Base-by-base conservation (phyloP, 306 rosid genomes). In the Sechiopsis laciniata region DNA sequence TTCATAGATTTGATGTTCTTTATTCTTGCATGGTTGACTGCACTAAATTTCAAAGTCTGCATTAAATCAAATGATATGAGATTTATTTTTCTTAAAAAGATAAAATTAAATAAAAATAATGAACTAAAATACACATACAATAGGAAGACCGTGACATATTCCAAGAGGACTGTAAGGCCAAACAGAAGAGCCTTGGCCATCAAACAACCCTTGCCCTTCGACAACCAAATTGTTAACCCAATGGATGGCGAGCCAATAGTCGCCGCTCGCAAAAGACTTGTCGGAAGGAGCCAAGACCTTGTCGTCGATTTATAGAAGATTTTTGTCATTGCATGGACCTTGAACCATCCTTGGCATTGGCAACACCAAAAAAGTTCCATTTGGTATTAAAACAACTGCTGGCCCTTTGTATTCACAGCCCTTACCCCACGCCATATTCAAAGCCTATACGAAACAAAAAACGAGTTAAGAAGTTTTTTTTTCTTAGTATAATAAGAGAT, bases 151-250 rank as follows among this genome's bases (percentile, higher is more conserved):
- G 7, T 11, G 17, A 80, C 87, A 77, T 0, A 19, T 1, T 10
- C 72, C 11, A 19, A 24, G 9, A 12, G 5, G 7, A 35, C 67
- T 71, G 68, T 40, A 29, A 68, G 32, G 50, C 84, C 82, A 83
- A 75, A 82, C 75, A 42, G 80, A 54, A 50, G 84, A 8, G 14
- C 82, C 82, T 48, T 69, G 81, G 10, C 83, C 87, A 24, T 83
- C 80, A 8, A 80, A 59, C 19, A 42, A n/a, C 29, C 87, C 87
- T 22, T 78, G 72, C 1, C 84, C 84, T 13, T 16, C 13, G 7
- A 83, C n/a, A 0, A 15, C 12, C 8, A 83, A 68, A 40, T 59
- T 59, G 22, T 80, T 63, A 2, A 83, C 16, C 13, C 72, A 11
- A 29, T 17, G 72, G 63, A 83, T 80, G 61, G n/a, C 46, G 67